Conservation (phyloP, 1,284 basidiomycete genomes). For the Cutaneotrichosporon daszewskae region DNA sequence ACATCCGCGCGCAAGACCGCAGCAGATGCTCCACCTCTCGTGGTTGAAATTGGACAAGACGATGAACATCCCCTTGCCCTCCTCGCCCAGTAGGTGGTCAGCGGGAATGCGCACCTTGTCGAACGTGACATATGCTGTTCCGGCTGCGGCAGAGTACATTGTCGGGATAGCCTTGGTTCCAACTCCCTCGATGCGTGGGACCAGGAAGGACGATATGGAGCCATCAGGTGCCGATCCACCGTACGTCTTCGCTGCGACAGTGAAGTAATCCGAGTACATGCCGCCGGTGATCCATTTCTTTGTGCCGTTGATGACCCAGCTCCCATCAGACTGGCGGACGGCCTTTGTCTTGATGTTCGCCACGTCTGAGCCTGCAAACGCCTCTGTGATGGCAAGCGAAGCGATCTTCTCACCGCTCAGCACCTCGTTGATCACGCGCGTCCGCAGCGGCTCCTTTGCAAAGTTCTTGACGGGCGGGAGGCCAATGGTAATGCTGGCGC, state of each 20-base stretch:
- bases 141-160: slow-evolving; percentile 70
- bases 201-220: slow-evolving; percentile 77
- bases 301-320: slow-evolving; percentile 75
- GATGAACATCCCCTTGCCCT: slow-evolving; percentile 74
- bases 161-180: slow-evolving; percentile 82
- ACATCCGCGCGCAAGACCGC: slow-evolving; percentile 33
- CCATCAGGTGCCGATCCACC: slow-evolving; percentile 51
- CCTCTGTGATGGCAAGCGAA: slow-evolving; percentile 78
- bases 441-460: slow-evolving; percentile 55
- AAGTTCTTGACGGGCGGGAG: slow-evolving; percentile 60
- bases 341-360: slow-evolving; percentile 76
- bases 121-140: slow-evolving; percentile 78
- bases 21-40: slow-evolving; percentile 45
- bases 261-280: slow-evolving; percentile 48
- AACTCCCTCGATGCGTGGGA: slow-evolving; percentile 70
- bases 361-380: slow-evolving; percentile 88
- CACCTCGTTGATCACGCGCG: slow-evolving; percentile 70
- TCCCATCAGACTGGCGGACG: slow-evolving; percentile 71
- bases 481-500: slow-evolving; percentile 64
- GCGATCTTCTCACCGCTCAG: slow-evolving; percentile 63
- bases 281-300: slow-evolving; percentile 94
- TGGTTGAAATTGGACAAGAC: slow-evolving; percentile 53
- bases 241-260: slow-evolving; percentile 29
- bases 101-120: slow-evolving; percentile 80
- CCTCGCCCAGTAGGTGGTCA: slow-evolving; percentile 78